Conservation (phyloP, 768 basidiomycete species). For the Boletus coccyginus region DNA sequence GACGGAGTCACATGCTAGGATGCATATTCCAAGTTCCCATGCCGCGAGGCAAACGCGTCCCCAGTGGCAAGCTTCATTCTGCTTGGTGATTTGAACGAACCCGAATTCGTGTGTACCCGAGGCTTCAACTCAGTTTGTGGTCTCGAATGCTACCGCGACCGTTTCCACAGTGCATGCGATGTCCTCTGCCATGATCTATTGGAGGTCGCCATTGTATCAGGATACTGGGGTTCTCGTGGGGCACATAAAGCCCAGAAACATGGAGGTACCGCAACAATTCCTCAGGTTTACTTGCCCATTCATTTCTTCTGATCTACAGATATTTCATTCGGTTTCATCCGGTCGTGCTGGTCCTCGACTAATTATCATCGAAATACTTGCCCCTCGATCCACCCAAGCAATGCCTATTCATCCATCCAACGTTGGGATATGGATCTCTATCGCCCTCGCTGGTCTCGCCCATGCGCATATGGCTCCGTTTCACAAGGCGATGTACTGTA, state of each 20-base stretch:
- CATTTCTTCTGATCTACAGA: background rate
- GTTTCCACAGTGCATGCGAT: background rate
- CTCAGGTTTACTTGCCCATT: background rate
- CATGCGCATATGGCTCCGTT: slow-evolving; percentile 1
- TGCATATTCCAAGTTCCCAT: too few species aligned
- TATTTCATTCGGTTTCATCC: background rate
- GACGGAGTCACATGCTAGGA: too few species aligned
- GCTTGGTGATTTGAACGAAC: too few species aligned
- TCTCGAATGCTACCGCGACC: background rate
- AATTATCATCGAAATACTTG: background rate
- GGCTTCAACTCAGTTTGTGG: background rate
- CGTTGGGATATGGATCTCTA: slow-evolving; percentile 1
- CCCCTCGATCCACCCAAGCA: background rate
- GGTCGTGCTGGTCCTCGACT: slow-evolving; percentile 9
- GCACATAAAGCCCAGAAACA: slow-evolving; percentile 4
- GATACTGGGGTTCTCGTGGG: background rate
- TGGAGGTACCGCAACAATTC: background rate
- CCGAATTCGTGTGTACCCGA: too few species aligned
- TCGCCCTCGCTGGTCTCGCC: slow-evolving; percentile 11
- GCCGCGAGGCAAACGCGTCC: too few species aligned
- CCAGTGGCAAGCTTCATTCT: too few species aligned
- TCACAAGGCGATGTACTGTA: background rate
- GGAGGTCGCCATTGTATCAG: background rate
- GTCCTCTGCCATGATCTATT: background rate
- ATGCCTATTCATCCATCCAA: slow-evolving; percentile 1